Base-by-base conservation (phyloP, 2,329 filamentous ascomycete species). In the Aspergillus piperis region DNA sequence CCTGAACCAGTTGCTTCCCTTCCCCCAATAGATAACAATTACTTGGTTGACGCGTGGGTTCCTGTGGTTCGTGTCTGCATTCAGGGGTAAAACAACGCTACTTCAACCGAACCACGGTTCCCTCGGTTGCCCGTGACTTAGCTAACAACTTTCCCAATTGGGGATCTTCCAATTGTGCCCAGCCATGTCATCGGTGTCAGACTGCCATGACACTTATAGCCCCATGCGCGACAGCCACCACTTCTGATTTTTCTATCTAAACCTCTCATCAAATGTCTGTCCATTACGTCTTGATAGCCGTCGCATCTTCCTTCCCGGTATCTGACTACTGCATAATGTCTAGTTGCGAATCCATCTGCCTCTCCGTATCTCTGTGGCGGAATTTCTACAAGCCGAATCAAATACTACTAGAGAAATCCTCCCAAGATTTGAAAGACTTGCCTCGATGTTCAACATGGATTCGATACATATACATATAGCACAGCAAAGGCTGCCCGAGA, bases 61-160 rank as follows among this genome's bases (percentile, higher is more conserved):
- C 52, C 42, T 55, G 54, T 59, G 67, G 67, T 63, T 66, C 66
- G 66, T 64, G 65, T 62, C 57, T 41, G 54, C 55, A 48, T 58
- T 70, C 66, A 69, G 66, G 68, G 68, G 68, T 68, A 68, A 67
- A 66, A 61, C 44, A 53, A 21, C 58, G 55, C 60, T 62, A 62
- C 52, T 25, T 19, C 21, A 19, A n/a, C 15, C 21, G 63, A 68
- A 68, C 68, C 68, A 68, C 64, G 66, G 65, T 68, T 68, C 64
- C 41, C 38, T 54, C 39, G 39, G 52, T 39, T 54, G 52, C 52
- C 39, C 52, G 52, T 54, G 51, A 42, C 19, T 54, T 36, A 36
- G 32, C 32, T 13, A 13, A 36, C 32, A 13, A 17, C 52, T 7
- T 32, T n/a, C 39, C 23, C 42, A 25, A 23, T 30, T 30, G 25